Base-by-base conservation (phyloP, 441 rosid genomes). In the Geranium incanum region DNA sequence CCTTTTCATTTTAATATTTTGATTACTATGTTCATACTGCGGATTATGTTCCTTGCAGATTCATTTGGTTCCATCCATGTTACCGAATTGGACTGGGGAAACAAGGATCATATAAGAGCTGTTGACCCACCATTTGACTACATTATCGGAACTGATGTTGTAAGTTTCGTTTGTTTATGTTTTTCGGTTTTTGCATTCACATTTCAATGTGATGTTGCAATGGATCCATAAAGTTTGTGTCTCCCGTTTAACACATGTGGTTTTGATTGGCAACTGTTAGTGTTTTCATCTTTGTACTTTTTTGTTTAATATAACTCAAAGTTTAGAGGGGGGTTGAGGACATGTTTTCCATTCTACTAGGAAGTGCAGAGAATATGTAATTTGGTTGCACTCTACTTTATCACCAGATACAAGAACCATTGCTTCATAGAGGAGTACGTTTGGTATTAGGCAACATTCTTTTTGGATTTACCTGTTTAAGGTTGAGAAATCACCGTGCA, bases 71-170 rank as follows among this genome's bases (percentile, higher is more conserved):
- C 97, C 3, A 87, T 94, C 74, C 81, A 78, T 75, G 98, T 83
- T 69, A 88, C 86, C 59, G 93, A 91, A 70, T 85, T 94, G 71
- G 91, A 89, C 80, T 94, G 98, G 98, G 97, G 94, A 78, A 88
- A 91, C 60, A 78, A 83, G 72, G 87, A 86, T 70, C 97, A 94
- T 81, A 82, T 90, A 76, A 81, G 65, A 74, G 89, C 93, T 7
- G 86, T 88, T 72, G 77, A 72, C 76, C 93, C 95, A 13, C 97
- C 97, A 38, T 91, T 91, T 84, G 98, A 94, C 83, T 91, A 79
- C 78, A 81, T 94, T 62, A 83, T 94, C 63, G 98, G 95, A 77
- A 94, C 98, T 69, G 98, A 94, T 81, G 92, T 91, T 72, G 97
- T 91, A 83, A 85, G 97, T 77, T 73, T 21, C 19, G 15, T 4